A percentile compares a stretch with the other conserved stretches of the same genome.
Conservation (phyloP, 2,329 filamentous ascomycete genomes). For the Penicillium sp. region DNA sequence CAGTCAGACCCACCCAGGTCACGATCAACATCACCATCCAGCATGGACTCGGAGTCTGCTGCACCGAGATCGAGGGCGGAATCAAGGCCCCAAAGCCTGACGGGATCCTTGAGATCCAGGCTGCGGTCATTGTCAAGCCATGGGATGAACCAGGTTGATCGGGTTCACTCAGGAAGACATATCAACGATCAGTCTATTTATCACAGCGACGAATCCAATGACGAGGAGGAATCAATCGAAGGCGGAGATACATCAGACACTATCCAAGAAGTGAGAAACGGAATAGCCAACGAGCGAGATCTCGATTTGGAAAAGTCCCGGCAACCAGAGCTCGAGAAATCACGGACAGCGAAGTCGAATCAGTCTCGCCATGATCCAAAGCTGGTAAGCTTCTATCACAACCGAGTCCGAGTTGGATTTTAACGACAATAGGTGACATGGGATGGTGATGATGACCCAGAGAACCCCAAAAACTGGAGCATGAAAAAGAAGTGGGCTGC, state of each 20-base stretch:
- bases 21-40: conserved; percentile 20
- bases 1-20: conserved; percentile 9
- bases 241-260: conserved; percentile 15
- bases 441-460: conserved; percentile 55
- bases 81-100: conserved; percentile 3
- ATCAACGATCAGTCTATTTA: conserved; percentile 38
- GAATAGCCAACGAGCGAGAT: conserved; percentile 30
- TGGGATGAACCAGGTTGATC: conserved; percentile 18
- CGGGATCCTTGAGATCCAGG: conserved; percentile 5
- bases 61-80: conserved; percentile 10
- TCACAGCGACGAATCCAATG: conserved; percentile 24
- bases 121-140: conserved; percentile 19
- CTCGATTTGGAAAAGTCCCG: conserved; percentile 27
- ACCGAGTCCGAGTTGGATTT: neutral
- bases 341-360: conserved; percentile 23
- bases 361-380: conserved; percentile 23
- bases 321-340: conserved; percentile 24
- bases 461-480: conserved; percentile 57
- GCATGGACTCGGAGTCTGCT: conserved; percentile 11
- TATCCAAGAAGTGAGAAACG: conserved; percentile 25
- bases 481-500: conserved; percentile 59
- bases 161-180: conserved; percentile 33
- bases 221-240: neutral
- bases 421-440: conserved; percentile 42
- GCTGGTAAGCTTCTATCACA: conserved; percentile 21